Evolutionary conservation across 371 early-diverging fungal species (phyloP).

Genomic region (Cladochytrium tenue): DNA sequence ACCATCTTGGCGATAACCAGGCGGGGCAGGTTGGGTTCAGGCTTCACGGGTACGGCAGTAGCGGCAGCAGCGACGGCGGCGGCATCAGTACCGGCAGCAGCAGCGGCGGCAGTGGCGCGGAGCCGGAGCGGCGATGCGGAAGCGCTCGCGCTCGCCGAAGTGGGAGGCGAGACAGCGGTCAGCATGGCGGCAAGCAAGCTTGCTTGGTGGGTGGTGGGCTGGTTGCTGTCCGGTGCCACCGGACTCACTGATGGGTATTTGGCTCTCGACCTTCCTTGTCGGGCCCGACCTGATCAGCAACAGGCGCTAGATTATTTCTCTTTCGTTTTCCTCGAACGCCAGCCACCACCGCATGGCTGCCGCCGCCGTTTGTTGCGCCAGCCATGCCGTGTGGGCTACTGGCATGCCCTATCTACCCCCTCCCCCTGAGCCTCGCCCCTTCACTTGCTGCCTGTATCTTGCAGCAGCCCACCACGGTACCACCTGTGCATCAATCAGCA

Average conservation of each 20-base stretch:
- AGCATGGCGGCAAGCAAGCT: no score
- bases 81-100: neutral
- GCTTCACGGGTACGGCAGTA: slow-evolving; percentile 4
- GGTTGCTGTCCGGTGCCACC: slow-evolving; percentile 30
- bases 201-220: slow-evolving; percentile 39
- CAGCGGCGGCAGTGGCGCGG: neutral
- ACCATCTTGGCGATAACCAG: slow-evolving; percentile 91
- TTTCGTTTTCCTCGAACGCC: no score
- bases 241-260: slow-evolving; percentile 85
- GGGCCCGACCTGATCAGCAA: no score
- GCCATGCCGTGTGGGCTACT: no score
- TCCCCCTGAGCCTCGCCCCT: no score
- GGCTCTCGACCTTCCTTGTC: slow-evolving; percentile 77
- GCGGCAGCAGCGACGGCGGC: neutral
- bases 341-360: no score
- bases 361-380: no score
- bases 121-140: slow-evolving; percentile 26
- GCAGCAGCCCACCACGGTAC: no score
- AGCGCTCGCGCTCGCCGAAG: slow-evolving; percentile 60
- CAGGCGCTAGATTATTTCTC: no score
- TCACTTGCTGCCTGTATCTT: no score
- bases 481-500: no score
- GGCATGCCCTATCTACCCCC: no score
- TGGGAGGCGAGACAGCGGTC: slow-evolving; percentile 73
- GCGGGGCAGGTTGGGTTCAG: slow-evolving; percentile 35